These are phyloP conservation scores for Boletellus sp. DNA, from an alignment of 768 basidiomycete genomes.

Conservation along the genomic window DNA sequence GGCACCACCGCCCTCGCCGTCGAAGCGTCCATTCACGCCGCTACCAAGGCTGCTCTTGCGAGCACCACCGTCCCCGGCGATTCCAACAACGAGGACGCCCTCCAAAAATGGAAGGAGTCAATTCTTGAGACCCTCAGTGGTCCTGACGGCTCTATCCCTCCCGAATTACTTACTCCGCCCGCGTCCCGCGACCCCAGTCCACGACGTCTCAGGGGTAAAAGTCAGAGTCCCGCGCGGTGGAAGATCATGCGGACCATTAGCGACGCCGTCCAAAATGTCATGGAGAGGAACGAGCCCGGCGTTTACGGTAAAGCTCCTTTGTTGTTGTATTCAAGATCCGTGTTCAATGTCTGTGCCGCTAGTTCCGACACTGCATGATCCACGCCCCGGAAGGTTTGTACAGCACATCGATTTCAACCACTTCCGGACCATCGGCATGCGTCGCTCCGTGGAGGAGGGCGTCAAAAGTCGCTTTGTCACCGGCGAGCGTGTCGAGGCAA, in stretches of 20 bases:
- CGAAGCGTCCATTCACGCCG: constrained; percentile 64
- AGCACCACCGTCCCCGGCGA: constrained; percentile 36
- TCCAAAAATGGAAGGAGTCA: constrained; percentile 54
- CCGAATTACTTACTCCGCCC: constrained; percentile 72
- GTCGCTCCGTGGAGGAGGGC: constrained; percentile 87
- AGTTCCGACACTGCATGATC: constrained; percentile 70
- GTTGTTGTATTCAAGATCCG: neutral
- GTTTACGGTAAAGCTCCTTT: constrained; percentile 63
- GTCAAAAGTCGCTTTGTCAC: constrained; percentile 91
- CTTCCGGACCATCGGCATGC: constrained; percentile 95
- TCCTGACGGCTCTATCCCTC: constrained; percentile 69
- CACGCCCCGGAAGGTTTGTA: constrained; percentile 75
- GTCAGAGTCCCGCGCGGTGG: constrained; percentile 82
- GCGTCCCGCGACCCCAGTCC: constrained; percentile 85
- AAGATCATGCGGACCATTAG: constrained; percentile 75
- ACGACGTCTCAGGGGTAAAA: constrained; percentile 67
- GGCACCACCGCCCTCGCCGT: constrained; percentile 63
- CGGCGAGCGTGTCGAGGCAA: constrained; percentile 72
- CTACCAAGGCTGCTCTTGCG: constrained; percentile 57
- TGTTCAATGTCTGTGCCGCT: constrained; percentile 4
- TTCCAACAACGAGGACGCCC: constrained; percentile 38
- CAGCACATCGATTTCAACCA: constrained; percentile 92
- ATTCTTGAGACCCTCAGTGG: constrained; percentile 54
- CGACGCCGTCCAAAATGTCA: constrained; percentile 69
- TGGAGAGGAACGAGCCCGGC: constrained; percentile 60